Percentiles rank a stretch among this genome's conserved stretches.
phyloP scores from a whole-genome alignment of 2,329 filamentous ascomycete genomes.

The Phaeosphaeria sp. region DNA sequence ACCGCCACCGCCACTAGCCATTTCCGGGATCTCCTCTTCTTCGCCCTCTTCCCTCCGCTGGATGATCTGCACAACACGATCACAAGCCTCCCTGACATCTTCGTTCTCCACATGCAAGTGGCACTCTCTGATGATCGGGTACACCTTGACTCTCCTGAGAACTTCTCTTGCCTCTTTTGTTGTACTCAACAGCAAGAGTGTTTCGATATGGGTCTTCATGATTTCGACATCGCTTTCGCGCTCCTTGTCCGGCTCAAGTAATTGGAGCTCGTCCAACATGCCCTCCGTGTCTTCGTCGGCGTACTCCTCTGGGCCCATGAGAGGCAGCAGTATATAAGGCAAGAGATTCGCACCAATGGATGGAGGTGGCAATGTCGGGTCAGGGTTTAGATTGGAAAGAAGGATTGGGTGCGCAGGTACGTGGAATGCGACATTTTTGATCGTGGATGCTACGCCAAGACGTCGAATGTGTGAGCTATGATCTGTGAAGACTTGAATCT shows the following conservation, averaged over 20 bases:
- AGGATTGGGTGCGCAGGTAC: constrained; percentile 74
- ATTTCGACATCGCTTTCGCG: constrained; percentile 79
- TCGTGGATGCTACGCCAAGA: constrained; percentile 92
- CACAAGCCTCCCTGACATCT: constrained; percentile 81
- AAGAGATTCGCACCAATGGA: constrained; percentile 79
- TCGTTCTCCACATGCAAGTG: constrained; percentile 81
- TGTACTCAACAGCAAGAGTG: constrained; percentile 80
- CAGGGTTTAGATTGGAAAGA: constrained; percentile 54
- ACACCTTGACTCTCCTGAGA: constrained; percentile 79
- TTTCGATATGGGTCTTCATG: constrained; percentile 87
- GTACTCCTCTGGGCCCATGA: constrained; percentile 88
- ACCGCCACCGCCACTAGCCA: constrained; percentile 20
- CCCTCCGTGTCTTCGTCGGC: constrained; percentile 81
- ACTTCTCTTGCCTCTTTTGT: constrained; percentile 76
- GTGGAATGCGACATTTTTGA: constrained; percentile 94
- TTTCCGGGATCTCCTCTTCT: constrained; percentile 52
- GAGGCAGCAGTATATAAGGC: constrained; percentile 86
- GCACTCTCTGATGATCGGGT: constrained; percentile 86
- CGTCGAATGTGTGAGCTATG: constrained; percentile 82
- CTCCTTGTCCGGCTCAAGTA: constrained; percentile 87
- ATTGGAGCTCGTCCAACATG: constrained; percentile 89
- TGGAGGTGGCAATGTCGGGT: constrained; percentile 45
- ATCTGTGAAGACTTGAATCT: constrained; percentile 93
- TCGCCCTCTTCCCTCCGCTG: constrained; percentile 77
- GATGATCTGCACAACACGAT: constrained; percentile 86